Evolutionary conservation across 805 yeast genomes (phyloP).

Genomic region (Metschnikowia anglica): DNA sequence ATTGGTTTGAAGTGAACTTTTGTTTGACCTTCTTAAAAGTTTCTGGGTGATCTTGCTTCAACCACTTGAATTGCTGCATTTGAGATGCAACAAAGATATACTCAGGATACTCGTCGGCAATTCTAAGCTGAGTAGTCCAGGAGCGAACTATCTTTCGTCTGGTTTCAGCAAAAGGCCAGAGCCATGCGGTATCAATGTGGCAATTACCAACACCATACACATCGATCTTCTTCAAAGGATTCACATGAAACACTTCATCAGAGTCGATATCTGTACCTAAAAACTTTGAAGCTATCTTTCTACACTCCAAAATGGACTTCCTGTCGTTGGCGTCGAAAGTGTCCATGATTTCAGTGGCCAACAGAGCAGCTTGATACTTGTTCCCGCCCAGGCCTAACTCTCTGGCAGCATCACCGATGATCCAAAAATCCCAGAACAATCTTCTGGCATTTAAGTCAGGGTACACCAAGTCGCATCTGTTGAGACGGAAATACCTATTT

Average conservation of each 20-base stretch:
- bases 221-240: conserved; percentile 45
- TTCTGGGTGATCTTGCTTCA: conserved; percentile 81
- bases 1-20: conserved; percentile 68
- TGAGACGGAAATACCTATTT: conserved; percentile 66
- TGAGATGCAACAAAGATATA: conserved; percentile 93
- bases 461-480: conserved; percentile 71
- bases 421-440: conserved; percentile 78
- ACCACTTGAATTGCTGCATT: conserved; percentile 95
- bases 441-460: conserved; percentile 82
- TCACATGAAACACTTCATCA: conserved; percentile 48
- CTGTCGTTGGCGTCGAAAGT: conserved; percentile 72
- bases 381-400: conserved; percentile 71
- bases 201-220: conserved; percentile 92
- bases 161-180: conserved; percentile 99
- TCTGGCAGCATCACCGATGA: conserved; percentile 86
- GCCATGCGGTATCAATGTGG: conserved; percentile 98
- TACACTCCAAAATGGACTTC: conserved; percentile 55
- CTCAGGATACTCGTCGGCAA: conserved; percentile 88
- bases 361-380: conserved; percentile 74
- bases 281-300: conserved; percentile 60
- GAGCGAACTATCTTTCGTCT: conserved; percentile 89
- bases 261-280: conserved; percentile 68
- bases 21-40: conserved; percentile 62
- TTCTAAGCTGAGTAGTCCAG: conserved; percentile 88
- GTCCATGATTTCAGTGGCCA: conserved; percentile 83